Evolutionary conservation across 805 yeast species (phyloP).

Genomic region (Ogataea trehalophila): DNA sequence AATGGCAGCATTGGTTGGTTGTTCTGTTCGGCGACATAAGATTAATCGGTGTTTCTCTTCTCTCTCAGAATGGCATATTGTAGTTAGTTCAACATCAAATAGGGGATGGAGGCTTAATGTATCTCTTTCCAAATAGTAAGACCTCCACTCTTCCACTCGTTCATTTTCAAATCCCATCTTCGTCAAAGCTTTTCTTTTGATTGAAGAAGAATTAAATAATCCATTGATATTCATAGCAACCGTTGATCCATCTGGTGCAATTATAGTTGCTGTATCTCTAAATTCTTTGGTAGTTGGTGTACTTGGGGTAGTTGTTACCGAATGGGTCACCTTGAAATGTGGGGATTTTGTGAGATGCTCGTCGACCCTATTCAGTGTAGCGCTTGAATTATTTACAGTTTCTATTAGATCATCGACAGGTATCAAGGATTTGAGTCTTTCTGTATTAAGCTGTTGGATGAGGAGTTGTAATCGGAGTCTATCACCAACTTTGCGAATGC

Average conservation of each 20-base stretch:
- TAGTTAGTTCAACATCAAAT: slow-evolving; percentile 75
- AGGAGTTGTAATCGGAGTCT: slow-evolving; percentile 63
- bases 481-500: slow-evolving; percentile 78
- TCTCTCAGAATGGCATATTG: slow-evolving; percentile 76
- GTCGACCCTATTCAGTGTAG: slow-evolving; percentile 15
- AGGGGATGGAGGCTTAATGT: slow-evolving; percentile 41
- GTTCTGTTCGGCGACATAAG: slow-evolving; percentile 57
- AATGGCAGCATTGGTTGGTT: slow-evolving; percentile 45
- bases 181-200: slow-evolving; percentile 63
- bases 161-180: slow-evolving; percentile 45
- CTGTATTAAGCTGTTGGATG: slow-evolving; percentile 41
- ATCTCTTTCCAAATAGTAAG: slow-evolving; percentile 48
- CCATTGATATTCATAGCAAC: slow-evolving; percentile 68
- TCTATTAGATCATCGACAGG: slow-evolving; percentile 17
- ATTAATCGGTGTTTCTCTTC: slow-evolving; percentile 66
- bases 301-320: neutral
- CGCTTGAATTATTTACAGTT: slow-evolving; percentile 12
- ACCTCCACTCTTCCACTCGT: slow-evolving; percentile 47
- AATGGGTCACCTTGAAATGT: neutral
- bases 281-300: slow-evolving; percentile 3
- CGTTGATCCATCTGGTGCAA: slow-evolving; percentile 68
- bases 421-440: slow-evolving; percentile 19
- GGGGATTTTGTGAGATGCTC: slow-evolving; percentile 1
- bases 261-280: slow-evolving; percentile 48
- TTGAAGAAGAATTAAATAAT: slow-evolving; percentile 75